phyloP scores from a whole-genome alignment of 331 rosid genomes.

The Arachis monticola region DNA sequence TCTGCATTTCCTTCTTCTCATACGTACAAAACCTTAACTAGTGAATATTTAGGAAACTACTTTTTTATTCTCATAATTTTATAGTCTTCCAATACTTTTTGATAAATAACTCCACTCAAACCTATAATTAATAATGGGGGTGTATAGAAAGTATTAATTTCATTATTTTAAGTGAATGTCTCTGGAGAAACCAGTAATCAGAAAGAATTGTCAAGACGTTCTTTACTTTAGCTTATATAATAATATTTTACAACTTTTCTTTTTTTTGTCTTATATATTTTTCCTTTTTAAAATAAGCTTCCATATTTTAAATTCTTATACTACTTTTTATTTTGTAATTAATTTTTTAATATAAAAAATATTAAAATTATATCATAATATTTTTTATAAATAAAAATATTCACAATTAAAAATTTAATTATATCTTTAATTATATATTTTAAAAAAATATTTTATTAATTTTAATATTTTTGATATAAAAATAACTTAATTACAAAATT shows the following conservation, averaged over 20 bases:
- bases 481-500: too few relatives aligned
- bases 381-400: too few relatives aligned
- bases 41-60: too few relatives aligned
- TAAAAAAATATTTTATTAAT: too few relatives aligned
- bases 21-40: too few relatives aligned
- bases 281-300: neutral
- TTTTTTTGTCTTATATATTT: neutral
- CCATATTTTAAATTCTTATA: neutral
- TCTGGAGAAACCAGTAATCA: conserved; percentile 21
- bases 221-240: neutral
- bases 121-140: neutral
- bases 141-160: neutral
- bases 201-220: conserved; percentile 6
- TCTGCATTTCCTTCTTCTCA: too few relatives aligned
- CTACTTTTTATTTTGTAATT: too few relatives aligned
- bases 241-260: neutral
- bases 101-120: neutral
- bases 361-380: too few relatives aligned
- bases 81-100: neutral
- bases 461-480: too few relatives aligned
- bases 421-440: too few relatives aligned
- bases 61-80: neutral
- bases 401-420: too few relatives aligned
- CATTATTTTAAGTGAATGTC: neutral
- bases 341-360: too few relatives aligned